Base-by-base conservation (phyloP, 2,329 filamentous ascomycete genomes). In the Monilinia fructicola region DNA sequence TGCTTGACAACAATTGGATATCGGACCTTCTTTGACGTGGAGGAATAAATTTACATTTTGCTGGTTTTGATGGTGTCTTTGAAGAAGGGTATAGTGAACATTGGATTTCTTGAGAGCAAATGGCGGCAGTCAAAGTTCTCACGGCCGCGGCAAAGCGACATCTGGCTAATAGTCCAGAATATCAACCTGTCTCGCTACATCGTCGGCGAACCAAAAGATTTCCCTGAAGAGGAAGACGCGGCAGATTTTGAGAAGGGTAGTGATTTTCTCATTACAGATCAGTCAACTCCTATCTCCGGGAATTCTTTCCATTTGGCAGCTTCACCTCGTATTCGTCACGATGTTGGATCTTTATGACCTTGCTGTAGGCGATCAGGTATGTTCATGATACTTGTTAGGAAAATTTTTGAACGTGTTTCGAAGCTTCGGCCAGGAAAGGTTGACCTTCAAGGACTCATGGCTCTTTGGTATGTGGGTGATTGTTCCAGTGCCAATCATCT, bases 341-440 rank as follows among this genome's bases (percentile, higher is more conserved):
- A 59, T 7, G 38, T 66, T 11, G 14, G 42, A 26, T 11, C 42
- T 4, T 65, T 69, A 31, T 44, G 40, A 44, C 44, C 26, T 54
- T 11, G 55, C 54, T 11, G 4, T 44, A 21, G 31, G 21, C 3
- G 23, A 44, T 54, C 18, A 26, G 0, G 56, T 62, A 66, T 38
- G 62, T 68, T 35, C 68, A 70, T 35, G 64, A 65, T 42, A 35
- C 68, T 23, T 71, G 69, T 26, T 71, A n/a, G 66, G 66, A 68
- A 67, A 35, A 67, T 71, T n/a, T 71, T 71, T 48, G 66, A 66
- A 35, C 44, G 53, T 18, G 48, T 67, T 3, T 71, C 68, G 16
- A 66, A 44, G 42, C 28, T 54, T 56, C 58, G 56, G 38, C n/a
- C 66, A 21, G 69, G 68, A 4, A 63, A 54, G 18, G 62, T 71